Evolutionary conservation across 345 rosid species (phyloP), one percentile per base, ranked within the genome.

Genomic region (Abelmoschus esculentus): DNA sequence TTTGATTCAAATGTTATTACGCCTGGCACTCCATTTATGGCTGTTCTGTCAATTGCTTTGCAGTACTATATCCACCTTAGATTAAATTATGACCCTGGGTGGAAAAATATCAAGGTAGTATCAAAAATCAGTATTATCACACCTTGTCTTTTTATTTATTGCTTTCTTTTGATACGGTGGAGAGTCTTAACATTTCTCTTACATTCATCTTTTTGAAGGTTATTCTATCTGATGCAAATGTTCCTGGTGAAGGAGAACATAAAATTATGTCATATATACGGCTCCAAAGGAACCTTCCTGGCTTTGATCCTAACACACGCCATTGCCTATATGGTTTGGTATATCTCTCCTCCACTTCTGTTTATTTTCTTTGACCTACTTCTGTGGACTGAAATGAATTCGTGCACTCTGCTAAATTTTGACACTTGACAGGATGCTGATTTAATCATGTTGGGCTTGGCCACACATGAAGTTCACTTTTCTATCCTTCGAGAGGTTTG

Each of bases 181-280:
- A 59, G 61, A 19, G 31, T 34, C 60, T 74, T 67, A 18, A 29
- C 36, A 18, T 70, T 77, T 46, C 73, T 74, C 65, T 46, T 74
- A 46, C 71, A 50, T 65, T 76, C 71, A 13, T 65, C 69, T 56
- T 81, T 54, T 47, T 87, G 78, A 81, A 96, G 99, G 98, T 96
- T 73, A 87, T 96, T 49, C 95, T 92, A 57, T 96, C 98, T 19
- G 98, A 96, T 89, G 97, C 98, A 65, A 96, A 92, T 83, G 97
- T 90, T 83, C 99, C 99, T 53, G 98, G 99, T 55, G 98, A 96
- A 82, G 99, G 99, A 74, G 99, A 96, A 72, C 99, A 92, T 81
- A 92, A 96, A 80, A 79, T 92, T 75, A 90, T 96, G 91, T 92
- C 98, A 4, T 96, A 86, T 70, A 78, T 96, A 34, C 96, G 97